Evolutionary conservation across 768 basidiomycete genomes (phyloP), one percentile per base, ranked within the genome.

Genomic region (Termitomyces sp.): DNA sequence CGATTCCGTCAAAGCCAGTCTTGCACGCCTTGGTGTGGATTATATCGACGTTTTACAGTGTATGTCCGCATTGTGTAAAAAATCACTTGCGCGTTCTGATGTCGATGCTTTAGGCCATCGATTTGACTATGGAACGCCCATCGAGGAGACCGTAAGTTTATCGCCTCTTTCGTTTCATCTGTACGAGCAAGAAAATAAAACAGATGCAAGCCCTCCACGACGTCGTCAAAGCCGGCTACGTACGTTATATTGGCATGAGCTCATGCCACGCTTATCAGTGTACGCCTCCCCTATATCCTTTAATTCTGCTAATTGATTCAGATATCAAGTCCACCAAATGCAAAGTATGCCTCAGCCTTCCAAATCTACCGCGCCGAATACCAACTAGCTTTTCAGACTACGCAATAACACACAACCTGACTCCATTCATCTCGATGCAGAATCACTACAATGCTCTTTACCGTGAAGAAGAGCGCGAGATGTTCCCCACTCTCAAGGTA

Each of bases 41-140:
- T 90, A 91, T 62, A 78, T 93, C 65, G 91, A 92, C 65, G 72
- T 91, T 2, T 72, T 91, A 12, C 89, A 91, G 74, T 88, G 87
- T 78, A 64, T 14, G 41, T n/a, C 1, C 7, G 3, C 2, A 61
- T 76, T 35, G 1, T 23, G 7, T 28, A 46, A 12, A 23, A 46
- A 23, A 46, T 46, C 2, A 46, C 12, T 20, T 20, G 9, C 44
- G 2, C 3, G 5, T 26, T 8, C 1, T 10, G 2, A 49, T 13
- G 6, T 16, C 13, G 4, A 20, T 36, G 10, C 0, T 55, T 9
- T 50, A 81, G 80, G 80, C 64, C 81, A 84, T 67, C 75, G 83
- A 4, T 85, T 85, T 59, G 85, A 85, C 62, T 55, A 71, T 14
- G 72, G 83, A 2, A 86, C 85, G 0, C 84, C 85, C 1, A 83